These are phyloP conservation scores for Aspergillus kassunensis DNA, from an alignment of 495 filamentous ascomycete species.

Conservation along the genomic window DNA sequence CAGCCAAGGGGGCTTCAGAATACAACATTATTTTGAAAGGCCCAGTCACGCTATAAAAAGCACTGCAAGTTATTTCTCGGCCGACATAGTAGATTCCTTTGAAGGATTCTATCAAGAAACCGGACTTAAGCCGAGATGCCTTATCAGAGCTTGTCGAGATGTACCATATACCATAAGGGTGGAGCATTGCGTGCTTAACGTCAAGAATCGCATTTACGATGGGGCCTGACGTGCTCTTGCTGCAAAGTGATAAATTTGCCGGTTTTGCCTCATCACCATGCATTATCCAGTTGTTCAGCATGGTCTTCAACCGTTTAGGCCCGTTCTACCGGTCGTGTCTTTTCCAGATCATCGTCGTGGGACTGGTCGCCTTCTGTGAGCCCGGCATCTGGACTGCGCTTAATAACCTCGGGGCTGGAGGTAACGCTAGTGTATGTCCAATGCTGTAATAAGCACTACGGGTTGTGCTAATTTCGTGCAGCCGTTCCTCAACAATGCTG, in stretches of 20 bases:
- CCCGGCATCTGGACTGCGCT: constrained; percentile 59
- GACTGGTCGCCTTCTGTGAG: constrained; percentile 52
- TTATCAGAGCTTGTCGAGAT: not conserved
- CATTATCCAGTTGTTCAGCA: not conserved
- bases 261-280: not conserved
- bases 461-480: not conserved
- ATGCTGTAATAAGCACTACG: too few relatives aligned
- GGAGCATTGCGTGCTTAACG: constrained; percentile 10
- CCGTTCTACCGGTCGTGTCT: constrained; percentile 46
- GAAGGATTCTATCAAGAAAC: too few relatives aligned
- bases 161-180: not conserved
- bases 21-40: too few relatives aligned
- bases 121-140: too few relatives aligned
- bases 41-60: too few relatives aligned
- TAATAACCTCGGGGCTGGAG: constrained; percentile 55
- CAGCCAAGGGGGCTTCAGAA: too few relatives aligned
- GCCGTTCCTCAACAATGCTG: constrained; percentile 38
- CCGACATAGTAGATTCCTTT: too few relatives aligned
- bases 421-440: constrained; percentile 47
- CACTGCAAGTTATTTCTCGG: too few relatives aligned
- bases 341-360: constrained; percentile 53
- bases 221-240: not conserved
- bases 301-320: not conserved
- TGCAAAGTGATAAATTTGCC: not conserved
- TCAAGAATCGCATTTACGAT: not conserved